Base-by-base conservation (phyloP, 2,329 filamentous ascomycete species). In the Aspergillus neoniger region DNA sequence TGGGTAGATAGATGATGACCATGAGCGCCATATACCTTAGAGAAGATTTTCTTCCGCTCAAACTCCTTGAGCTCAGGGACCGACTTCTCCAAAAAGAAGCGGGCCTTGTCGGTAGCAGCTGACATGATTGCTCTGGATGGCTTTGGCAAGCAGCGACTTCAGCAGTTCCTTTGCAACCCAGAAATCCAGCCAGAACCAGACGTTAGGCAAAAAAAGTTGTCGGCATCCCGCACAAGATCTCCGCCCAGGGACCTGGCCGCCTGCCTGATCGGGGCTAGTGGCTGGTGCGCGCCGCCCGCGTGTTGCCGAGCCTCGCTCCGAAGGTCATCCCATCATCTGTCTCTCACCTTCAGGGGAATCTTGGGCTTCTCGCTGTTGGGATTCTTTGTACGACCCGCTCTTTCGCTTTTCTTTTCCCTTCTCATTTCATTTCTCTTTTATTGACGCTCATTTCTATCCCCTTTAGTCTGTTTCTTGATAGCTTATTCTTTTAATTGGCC, bases 61-160 rank as follows among this genome's bases (percentile, higher is more conserved):
- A 92, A 96, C 71, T 96, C 92, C 64, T 92, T 91, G 59, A 99
- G 85, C 76, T 98, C 93, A 15, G 93, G 92, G 47, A 97, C 91
- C 2, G 91, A 90, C 68, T 94, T 90, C 81, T 99, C 95, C 65
- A 98, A 85, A 77, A 91, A 97, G 79, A 94, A 98, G 60, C 94
- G 91, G 58, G 94, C 95, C 79, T 97, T 98, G 73, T 98, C 95
- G 65, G 91, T 89, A 60, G 95, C 89, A 44, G 87, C 89, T 1
- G 92, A 86, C 92, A 96, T 96, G 61, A 55, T 70, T 71, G 70
- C 38, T 21, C 15, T 52, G 49, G 36, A 38, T 32, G 15, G 47
- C 19, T 17, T 30, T 47, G 57, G 55, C 63, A 59, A 65, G 19
- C 12, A 43, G 47, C 9, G n/a, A 12, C 28, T 21, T n/a, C 41